Percentiles rank a stretch among this genome's conserved stretches.
Evolutionary conservation across 2,329 filamentous ascomycete species (phyloP).

Genomic region (Chaetomium sp.): DNA sequence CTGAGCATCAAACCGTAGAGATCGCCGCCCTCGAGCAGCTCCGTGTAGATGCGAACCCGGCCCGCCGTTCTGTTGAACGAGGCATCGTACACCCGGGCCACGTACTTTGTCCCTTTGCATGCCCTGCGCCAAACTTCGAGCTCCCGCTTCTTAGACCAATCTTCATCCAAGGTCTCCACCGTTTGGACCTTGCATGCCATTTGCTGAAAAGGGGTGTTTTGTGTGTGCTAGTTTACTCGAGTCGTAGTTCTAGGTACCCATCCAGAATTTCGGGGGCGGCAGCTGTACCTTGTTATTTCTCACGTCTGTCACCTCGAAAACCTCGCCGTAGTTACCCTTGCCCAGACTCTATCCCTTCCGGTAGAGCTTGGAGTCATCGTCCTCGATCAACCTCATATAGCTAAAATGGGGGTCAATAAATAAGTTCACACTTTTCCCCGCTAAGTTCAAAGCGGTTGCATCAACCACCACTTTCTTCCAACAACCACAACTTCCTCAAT

Average conservation of each 20-base stretch:
- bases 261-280: no score
- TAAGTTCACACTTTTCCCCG: no score
- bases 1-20: neutral
- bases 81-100: neutral
- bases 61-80: neutral
- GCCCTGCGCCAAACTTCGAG: neutral
- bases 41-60: neutral
- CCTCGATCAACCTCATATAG: neutral
- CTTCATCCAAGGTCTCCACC: neutral
- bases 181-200: conserved; percentile 8
- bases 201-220: neutral
- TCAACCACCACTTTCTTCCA: no score
- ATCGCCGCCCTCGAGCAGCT: conserved; percentile 5
- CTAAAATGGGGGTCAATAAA: no score
- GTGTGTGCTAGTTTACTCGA: neutral
- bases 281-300: no score
- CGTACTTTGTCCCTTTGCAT: neutral
- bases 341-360: no score
- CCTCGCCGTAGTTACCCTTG: no score
- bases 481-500: no score
- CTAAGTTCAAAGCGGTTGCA: no score
- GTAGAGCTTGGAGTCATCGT: neutral
- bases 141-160: neutral
- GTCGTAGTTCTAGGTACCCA: no score
- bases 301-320: no score